Evolutionary conservation across 2,329 filamentous ascomycete genomes (phyloP).

Genomic region (Fonsecaea erecta): DNA sequence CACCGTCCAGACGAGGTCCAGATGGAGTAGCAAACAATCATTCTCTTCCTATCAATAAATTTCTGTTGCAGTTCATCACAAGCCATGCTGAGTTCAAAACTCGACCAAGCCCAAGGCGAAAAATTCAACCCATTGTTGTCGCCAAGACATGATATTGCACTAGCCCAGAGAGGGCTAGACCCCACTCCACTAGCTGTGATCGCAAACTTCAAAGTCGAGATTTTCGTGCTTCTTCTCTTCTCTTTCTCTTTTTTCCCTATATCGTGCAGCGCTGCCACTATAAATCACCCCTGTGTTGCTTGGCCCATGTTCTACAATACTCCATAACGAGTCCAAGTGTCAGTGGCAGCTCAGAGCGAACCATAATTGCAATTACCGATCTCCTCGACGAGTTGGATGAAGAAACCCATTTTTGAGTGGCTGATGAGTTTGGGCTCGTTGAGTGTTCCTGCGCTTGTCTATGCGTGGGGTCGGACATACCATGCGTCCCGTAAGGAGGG

Average conservation of each 20-base stretch:
- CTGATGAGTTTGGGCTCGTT: slow-evolving; percentile 40
- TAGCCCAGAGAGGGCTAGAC: slow-evolving; percentile 14
- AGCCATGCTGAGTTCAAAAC: slow-evolving; percentile 34
- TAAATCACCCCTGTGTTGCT: slow-evolving; percentile 77
- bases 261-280: slow-evolving; percentile 80
- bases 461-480: slow-evolving; percentile 60
- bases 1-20: slow-evolving; percentile 3
- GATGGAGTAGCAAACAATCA: slow-evolving; percentile 42
- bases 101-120: background rate
- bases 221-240: background rate
- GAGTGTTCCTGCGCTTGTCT: slow-evolving; percentile 41
- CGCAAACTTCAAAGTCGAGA: slow-evolving; percentile 2
- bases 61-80: slow-evolving; percentile 49
- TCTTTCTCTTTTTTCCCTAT: slow-evolving; percentile 51
- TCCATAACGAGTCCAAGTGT: slow-evolving; percentile 67
- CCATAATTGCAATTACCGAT: slow-evolving; percentile 71
- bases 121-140: background rate
- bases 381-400: slow-evolving; percentile 39
- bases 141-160: slow-evolving; percentile 19
- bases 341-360: slow-evolving; percentile 77
- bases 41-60: slow-evolving; percentile 56
- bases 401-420: slow-evolving; percentile 18
- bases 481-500: slow-evolving; percentile 6
- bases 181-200: background rate
- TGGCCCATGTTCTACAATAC: slow-evolving; percentile 58